phyloP scores from a whole-genome alignment of 768 basidiomycete species.

The Mycena maculata region DNA sequence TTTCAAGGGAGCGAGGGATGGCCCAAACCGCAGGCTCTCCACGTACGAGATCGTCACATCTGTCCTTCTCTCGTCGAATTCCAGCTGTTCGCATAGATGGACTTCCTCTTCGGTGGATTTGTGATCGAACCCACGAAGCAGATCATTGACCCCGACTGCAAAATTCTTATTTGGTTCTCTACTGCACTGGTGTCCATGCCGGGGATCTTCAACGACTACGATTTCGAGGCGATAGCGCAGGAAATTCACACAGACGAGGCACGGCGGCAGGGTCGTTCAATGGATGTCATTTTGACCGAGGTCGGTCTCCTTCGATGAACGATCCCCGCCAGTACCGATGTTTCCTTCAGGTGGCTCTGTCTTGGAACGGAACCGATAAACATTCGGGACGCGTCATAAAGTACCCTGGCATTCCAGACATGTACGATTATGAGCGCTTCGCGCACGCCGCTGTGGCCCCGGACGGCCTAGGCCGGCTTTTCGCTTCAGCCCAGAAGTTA shows the following conservation, averaged over 20 bases:
- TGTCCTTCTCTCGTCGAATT: not conserved
- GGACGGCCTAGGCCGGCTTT: not conserved
- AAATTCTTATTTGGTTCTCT: conserved; percentile 12
- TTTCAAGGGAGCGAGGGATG: conserved; percentile 9
- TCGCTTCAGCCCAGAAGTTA: not conserved
- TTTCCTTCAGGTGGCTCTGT: not conserved
- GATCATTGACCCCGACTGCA: conserved; percentile 22
- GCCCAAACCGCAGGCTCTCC: conserved; percentile 25
- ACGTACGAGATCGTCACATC: conserved; percentile 14
- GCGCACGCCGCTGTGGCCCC: not conserved
- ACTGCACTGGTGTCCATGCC: not conserved
- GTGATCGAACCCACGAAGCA: conserved; percentile 20
- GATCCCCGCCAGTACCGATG: not conserved
- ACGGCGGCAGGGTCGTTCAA: conserved; percentile 15
- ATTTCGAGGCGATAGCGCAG: conserved; percentile 9
- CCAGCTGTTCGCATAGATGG: conserved; percentile 10
- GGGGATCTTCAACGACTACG: conserved; percentile 9
- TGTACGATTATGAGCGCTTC: conserved; percentile 29
- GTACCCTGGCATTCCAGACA: conserved; percentile 21
- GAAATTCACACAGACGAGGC: conserved; percentile 23
- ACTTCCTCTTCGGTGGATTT: conserved; percentile 12
- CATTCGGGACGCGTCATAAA: conserved; percentile 9
- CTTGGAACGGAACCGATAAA: conserved; percentile 28
- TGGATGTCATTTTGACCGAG: conserved; percentile 4
- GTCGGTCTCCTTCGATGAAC: not conserved